phyloP scores from a whole-genome alignment of 768 basidiomycete species.

The Austroboletus festivus region DNA sequence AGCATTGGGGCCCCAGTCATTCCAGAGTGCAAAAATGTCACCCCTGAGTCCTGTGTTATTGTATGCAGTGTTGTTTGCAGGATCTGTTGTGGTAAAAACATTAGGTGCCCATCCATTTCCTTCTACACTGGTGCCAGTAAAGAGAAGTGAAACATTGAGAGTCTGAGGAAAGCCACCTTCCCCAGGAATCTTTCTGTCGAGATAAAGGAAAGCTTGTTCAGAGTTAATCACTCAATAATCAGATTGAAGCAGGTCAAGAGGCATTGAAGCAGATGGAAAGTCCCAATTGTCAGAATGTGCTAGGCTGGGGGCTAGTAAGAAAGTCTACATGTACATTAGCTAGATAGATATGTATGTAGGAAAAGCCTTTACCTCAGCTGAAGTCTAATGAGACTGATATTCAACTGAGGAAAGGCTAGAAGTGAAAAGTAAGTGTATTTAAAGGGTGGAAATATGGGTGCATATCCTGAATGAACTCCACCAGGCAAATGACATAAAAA shows the following conservation, averaged over 20 bases:
- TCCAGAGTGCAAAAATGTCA: constrained; percentile 39
- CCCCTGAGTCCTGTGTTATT: constrained; percentile 30
- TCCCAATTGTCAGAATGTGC: too few relatives aligned
- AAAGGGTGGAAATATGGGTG: too few relatives aligned
- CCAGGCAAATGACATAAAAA: too few relatives aligned
- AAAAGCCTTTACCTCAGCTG: too few relatives aligned
- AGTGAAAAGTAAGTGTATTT: too few relatives aligned
- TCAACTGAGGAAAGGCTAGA: too few relatives aligned
- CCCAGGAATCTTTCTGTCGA: constrained; percentile 35
- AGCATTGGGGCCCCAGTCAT: constrained; percentile 46
- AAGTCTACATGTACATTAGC: too few relatives aligned
- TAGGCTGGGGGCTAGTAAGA: too few relatives aligned
- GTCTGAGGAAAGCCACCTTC: constrained; percentile 33
- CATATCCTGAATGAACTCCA: too few relatives aligned
- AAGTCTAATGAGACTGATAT: too few relatives aligned
- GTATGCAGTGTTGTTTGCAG: constrained; percentile 33
- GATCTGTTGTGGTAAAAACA: constrained; percentile 29
- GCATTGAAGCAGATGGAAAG: constrained; percentile 32
- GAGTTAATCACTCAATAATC: constrained; percentile 39
- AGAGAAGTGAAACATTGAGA: constrained; percentile 30
- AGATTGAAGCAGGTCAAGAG: constrained; percentile 31
- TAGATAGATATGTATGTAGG: too few relatives aligned
- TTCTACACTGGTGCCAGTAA: constrained; percentile 26
- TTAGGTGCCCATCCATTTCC: constrained; percentile 38
- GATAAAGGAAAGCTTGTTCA: constrained; percentile 35